These are phyloP conservation scores for Cornus suecica DNA, from an alignment of 148 eudicot species.

Conservation along the genomic window DNA sequence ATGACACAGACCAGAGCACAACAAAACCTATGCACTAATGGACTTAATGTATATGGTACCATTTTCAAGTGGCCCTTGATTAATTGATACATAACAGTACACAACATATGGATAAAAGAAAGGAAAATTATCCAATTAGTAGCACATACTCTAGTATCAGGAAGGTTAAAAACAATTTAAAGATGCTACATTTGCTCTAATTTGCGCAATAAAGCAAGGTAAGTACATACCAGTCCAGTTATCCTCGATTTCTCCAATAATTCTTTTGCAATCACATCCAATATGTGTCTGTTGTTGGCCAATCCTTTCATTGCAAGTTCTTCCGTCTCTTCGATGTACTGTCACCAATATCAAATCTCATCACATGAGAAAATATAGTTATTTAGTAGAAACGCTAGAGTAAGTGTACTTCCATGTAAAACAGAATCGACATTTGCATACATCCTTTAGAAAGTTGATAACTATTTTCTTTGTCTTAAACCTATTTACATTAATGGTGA, in stretches of 20 bases:
- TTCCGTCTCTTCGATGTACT: conserved; percentile 92
- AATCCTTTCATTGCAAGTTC: conserved; percentile 79
- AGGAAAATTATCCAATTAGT: background rate
- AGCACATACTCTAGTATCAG: background rate
- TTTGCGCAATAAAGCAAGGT: no score
- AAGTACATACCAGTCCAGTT: conserved; percentile 62
- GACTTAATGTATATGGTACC: background rate
- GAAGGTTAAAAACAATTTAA: background rate
- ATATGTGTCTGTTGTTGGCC: conserved; percentile 68
- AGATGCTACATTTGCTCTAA: background rate
- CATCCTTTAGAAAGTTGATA: background rate
- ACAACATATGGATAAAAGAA: background rate
- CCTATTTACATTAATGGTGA: background rate
- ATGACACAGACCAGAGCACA: background rate
- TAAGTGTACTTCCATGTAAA: background rate
- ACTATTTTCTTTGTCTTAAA: background rate
- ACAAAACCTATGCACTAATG: background rate
- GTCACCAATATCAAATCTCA: conserved; percentile 24
- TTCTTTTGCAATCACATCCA: conserved; percentile 63
- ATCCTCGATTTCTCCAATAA: conserved; percentile 69
- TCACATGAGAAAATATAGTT: conserved; percentile 2
- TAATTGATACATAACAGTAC: background rate
- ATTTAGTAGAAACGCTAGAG: background rate
- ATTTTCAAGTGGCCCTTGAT: background rate
- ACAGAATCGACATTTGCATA: background rate